phyloP scores from a whole-genome alignment of 257 asterid species.

The Solanum sejunctum region DNA sequence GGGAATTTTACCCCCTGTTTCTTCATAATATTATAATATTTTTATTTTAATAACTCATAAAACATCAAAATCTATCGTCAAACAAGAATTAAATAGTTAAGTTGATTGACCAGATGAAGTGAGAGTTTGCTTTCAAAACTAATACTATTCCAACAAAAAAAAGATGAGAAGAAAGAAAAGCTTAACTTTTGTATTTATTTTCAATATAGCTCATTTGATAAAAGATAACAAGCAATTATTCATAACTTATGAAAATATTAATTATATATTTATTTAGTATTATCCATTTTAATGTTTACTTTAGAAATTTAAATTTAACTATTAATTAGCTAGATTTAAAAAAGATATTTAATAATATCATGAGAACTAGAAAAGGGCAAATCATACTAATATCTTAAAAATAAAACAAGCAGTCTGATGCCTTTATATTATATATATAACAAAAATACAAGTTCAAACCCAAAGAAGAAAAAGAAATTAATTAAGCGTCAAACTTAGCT shows the following conservation, averaged over 20 bases:
- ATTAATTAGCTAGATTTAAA: not conserved
- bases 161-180: too few species aligned
- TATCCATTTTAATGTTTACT: not conserved
- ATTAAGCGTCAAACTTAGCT: not conserved
- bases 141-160: not conserved
- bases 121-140: not conserved
- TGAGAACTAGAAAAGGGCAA: not conserved
- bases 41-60: not conserved
- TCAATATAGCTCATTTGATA: not conserved
- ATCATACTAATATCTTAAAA: not conserved
- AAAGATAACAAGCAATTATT: not conserved
- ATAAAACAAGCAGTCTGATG: too few species aligned
- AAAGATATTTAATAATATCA: not conserved
- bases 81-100: not conserved
- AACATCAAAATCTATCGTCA: not conserved
- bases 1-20: too few species aligned
- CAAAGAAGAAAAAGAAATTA: not conserved
- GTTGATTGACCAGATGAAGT: not conserved
- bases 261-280: not conserved
- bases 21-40: too few species aligned
- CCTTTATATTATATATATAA: too few species aligned
- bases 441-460: not conserved
- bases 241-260: not conserved
- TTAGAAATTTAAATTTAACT: not conserved
- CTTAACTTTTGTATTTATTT: not conserved